Conservation (phyloP, 2,329 filamentous ascomycete genomes). For the Tothia fuscella region DNA sequence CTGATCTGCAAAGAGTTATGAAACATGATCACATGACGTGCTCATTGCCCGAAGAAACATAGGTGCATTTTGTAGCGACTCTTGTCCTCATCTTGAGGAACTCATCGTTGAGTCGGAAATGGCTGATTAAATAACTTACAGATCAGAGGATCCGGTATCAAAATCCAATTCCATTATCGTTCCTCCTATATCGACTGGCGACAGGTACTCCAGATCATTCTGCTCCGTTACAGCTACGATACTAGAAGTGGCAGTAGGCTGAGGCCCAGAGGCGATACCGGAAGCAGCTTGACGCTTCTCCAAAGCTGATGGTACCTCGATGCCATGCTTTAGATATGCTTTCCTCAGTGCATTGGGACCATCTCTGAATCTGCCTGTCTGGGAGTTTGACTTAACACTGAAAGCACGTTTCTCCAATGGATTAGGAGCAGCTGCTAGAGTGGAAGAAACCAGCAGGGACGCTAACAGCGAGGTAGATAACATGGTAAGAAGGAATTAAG, state of each 20-base stretch:
- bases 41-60: too few species aligned
- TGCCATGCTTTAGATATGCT: conserved; percentile 9
- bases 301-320: conserved; percentile 1
- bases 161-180: conserved; percentile 59
- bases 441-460: too few species aligned
- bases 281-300: conserved; percentile 1
- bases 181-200: conserved; percentile 56
- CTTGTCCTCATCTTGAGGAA: too few species aligned
- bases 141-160: conserved; percentile 61
- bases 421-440: too few species aligned
- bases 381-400: neutral
- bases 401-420: conserved; percentile 8
- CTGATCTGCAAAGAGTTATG: too few species aligned
- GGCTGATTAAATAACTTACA: conserved; percentile 27
- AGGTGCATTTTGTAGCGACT: too few species aligned
- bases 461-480: too few species aligned
- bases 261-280: neutral
- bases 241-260: conserved; percentile 31
- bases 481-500: too few species aligned
- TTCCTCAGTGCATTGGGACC: conserved; percentile 4
- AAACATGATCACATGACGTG: too few species aligned
- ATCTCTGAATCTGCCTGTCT: neutral
- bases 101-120: neutral
- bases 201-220: conserved; percentile 58
- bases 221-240: conserved; percentile 53